Conservation (phyloP, 163 green algal genomes). For the Chlorella variabilis region DNA sequence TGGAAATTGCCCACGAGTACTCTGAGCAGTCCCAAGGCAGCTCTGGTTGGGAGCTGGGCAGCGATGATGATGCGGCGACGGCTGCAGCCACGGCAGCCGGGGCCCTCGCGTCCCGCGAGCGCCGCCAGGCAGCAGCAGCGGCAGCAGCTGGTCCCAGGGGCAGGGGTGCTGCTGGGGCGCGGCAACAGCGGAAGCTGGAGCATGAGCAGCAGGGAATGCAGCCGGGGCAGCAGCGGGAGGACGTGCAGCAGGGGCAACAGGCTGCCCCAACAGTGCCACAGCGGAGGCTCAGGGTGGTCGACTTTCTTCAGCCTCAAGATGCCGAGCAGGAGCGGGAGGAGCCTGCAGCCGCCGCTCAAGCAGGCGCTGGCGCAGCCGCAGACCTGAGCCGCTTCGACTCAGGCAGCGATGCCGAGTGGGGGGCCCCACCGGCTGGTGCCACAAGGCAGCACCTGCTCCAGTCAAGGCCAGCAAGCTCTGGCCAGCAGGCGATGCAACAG, state of each 20-base stretch:
- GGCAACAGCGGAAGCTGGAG: background rate
- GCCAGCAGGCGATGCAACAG: background rate
- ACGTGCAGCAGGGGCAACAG: background rate
- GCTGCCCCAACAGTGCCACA: background rate
- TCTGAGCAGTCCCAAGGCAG: background rate
- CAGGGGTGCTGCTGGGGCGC: background rate
- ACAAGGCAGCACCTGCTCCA: background rate
- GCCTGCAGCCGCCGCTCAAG: too few relatives aligned
- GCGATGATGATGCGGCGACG: conserved; percentile 20
- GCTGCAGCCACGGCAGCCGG: conserved; percentile 12
- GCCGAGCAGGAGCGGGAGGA: background rate
- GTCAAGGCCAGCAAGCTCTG: background rate
- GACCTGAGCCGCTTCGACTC: conserved; percentile 20
- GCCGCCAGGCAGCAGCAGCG: background rate
- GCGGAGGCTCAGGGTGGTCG: background rate
- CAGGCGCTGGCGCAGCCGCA: background rate
- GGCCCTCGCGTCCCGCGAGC: background rate
- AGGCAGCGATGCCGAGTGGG: conserved; percentile 7
- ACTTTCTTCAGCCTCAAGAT: background rate
- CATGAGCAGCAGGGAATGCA: too few relatives aligned
- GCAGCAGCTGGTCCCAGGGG: background rate
- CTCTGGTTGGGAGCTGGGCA: background rate
- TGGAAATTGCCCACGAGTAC: background rate
- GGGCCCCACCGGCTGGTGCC: background rate
- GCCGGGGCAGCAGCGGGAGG: too few relatives aligned